Evolutionary conservation across 805 yeast genomes (phyloP), one percentile per base, ranked within the genome.

Genomic region (Wickerhamomyces tratensis): DNA sequence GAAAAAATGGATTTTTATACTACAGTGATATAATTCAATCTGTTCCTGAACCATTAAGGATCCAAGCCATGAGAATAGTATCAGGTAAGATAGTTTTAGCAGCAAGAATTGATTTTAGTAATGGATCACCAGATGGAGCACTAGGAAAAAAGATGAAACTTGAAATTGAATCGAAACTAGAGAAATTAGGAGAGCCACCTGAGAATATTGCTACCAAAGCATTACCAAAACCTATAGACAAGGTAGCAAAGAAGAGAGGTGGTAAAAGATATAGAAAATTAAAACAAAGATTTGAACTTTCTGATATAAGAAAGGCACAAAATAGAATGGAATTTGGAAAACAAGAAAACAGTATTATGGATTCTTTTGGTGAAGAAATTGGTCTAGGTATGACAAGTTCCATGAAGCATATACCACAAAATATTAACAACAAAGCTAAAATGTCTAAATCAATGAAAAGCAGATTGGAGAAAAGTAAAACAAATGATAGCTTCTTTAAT

Each of bases 291-390:
- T 80, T 82, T 62, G 81, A 80, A 53, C 72, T 84, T 71, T 82
- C 95, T 0, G 95, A 88, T 42, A 58, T 85, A 37, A 79, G 88
- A 33, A 82, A 78, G 49, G 83, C 95, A 4, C 95, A 86, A 53
- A 88, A 91, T 57, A 76, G 84, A 54, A 72, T 89, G 76, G 82
- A 72, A 36, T 89, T 91, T 63, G 96, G 95, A 7, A 73, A 79
- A 51, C 68, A 71, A 47, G 96, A 86, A 55, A 76, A 71, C 20
- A 71, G 80, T 1, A 64, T 70, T 4, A 64, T 67, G 46, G 88
- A 83, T 47, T 68, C 77, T 0, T 82, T 67, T 56, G 95, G 94
- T 10, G 88, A 86, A 41, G 95, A 86, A 52, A 66, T 83, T 31
- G 96, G 96, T 0, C 54, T 87, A 39, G 95, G 96, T 4, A 77